Percentiles rank a stretch among this genome's conserved stretches.
These are phyloP conservation scores for Emericellopsis atlantica DNA, from an alignment of 2,329 filamentous ascomycete species.

Conservation along the genomic window DNA sequence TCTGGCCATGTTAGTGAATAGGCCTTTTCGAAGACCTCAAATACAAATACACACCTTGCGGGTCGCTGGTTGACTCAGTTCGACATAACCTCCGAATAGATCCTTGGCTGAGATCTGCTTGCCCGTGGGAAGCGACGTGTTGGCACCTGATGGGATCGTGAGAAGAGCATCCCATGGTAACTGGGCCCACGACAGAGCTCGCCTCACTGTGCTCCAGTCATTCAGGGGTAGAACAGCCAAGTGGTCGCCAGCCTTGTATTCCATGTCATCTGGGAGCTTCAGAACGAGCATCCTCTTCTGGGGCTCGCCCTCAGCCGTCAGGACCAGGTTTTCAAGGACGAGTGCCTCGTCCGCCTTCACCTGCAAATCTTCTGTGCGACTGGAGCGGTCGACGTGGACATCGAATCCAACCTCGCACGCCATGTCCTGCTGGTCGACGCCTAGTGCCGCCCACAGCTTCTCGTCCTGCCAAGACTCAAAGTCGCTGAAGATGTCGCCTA, in stretches of 20 bases:
- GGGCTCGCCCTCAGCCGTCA: constrained; percentile 24
- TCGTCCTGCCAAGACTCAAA: constrained; percentile 51
- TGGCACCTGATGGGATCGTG: background rate
- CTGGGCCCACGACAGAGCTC: background rate
- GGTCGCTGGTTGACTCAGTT: background rate
- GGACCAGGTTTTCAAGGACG: background rate
- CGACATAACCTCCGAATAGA: background rate
- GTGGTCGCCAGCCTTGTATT: constrained; percentile 1
- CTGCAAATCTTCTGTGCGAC: background rate
- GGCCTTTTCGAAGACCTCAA: no score
- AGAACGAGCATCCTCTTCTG: constrained; percentile 49
- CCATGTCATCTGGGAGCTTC: constrained; percentile 40
- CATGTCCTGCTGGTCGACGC: background rate
- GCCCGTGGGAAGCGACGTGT: background rate
- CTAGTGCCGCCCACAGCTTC: constrained; percentile 27
- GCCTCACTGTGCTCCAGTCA: background rate
- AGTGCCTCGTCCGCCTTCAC: background rate
- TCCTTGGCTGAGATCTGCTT: background rate
- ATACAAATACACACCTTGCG: background rate
- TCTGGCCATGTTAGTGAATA: background rate
- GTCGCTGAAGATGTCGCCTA: constrained; percentile 45
- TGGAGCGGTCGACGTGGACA: background rate
- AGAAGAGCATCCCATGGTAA: background rate
- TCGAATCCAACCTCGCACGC: background rate
- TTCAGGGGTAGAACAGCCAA: background rate